A percentile compares a stretch with the other conserved stretches of the same genome.
Conservation (phyloP, 306 rosid species). For the Heteromeles arbutifolia region DNA sequence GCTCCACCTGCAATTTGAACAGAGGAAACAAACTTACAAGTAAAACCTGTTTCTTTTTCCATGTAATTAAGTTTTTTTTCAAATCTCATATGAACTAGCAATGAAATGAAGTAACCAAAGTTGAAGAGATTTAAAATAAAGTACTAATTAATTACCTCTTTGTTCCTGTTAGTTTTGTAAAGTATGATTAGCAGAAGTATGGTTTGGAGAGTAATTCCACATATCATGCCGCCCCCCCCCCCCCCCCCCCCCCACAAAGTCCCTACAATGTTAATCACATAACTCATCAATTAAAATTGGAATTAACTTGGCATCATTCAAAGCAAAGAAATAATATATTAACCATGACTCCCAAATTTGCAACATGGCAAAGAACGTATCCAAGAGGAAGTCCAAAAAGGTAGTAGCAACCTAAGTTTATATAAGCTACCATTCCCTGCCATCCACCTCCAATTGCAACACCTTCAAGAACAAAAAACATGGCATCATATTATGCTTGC, state of each 20-base stretch:
- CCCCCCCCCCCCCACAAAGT: slow-evolving; percentile 5
- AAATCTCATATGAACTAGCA: neutral
- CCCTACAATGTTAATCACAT: slow-evolving; percentile 9
- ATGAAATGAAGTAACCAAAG: neutral
- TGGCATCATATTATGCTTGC: no score
- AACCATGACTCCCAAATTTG: slow-evolving; percentile 39
- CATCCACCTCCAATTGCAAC: slow-evolving; percentile 60
- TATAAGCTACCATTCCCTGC: slow-evolving; percentile 44
- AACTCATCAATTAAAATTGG: neutral
- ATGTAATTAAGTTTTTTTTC: no score
- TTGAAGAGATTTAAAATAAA: neutral
- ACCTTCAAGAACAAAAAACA: slow-evolving; percentile 17
- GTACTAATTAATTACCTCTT: slow-evolving; percentile 28
- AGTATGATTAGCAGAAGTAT: slow-evolving; percentile 24
- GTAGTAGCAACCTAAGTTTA: slow-evolving; percentile 52
- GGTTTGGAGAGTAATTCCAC: slow-evolving; percentile 36
- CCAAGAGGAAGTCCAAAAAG: slow-evolving; percentile 52
- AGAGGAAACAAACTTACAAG: no score
- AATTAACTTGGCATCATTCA: neutral
- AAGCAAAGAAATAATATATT: neutral
- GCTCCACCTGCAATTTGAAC: slow-evolving; percentile 37
- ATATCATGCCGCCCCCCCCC: slow-evolving; percentile 25
- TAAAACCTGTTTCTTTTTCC: neutral
- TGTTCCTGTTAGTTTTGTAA: slow-evolving; percentile 43
- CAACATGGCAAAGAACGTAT: slow-evolving; percentile 19